These are phyloP conservation scores for Aureobasidium sp. DNA, from an alignment of 2,329 filamentous ascomycete species.

Conservation along the genomic window DNA sequence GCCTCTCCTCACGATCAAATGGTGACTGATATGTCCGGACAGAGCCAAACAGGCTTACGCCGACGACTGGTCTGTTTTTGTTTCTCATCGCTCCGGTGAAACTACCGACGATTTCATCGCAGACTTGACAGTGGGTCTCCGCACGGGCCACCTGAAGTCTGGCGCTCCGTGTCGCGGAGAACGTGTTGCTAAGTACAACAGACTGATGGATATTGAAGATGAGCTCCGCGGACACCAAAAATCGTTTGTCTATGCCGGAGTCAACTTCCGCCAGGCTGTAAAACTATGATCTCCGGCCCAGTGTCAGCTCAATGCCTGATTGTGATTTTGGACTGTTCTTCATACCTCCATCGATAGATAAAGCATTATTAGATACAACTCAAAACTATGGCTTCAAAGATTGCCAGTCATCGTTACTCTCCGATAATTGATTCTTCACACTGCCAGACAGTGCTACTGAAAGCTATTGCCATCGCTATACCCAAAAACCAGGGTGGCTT, in stretches of 20 bases:
- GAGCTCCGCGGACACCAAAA: slow-evolving; percentile 24
- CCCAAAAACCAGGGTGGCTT: too few relatives aligned
- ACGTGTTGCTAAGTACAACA: slow-evolving; percentile 39
- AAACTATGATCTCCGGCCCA: too few relatives aligned
- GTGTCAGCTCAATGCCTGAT: too few relatives aligned
- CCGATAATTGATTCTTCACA: too few relatives aligned
- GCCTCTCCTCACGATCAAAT: neutral
- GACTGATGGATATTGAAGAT: slow-evolving; percentile 39
- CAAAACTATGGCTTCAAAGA: too few relatives aligned
- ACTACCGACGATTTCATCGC: slow-evolving; percentile 41
- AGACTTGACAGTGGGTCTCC: slow-evolving; percentile 35
- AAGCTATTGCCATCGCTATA: too few relatives aligned
- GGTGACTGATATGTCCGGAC: neutral
- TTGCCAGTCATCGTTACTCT: too few relatives aligned
- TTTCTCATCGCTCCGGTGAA: slow-evolving; percentile 39
- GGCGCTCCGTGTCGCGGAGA: slow-evolving; percentile 37
- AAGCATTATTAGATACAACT: too few relatives aligned
- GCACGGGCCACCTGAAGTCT: slow-evolving; percentile 37
- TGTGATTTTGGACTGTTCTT: too few relatives aligned
- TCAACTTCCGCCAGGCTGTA: slow-evolving; percentile 22
- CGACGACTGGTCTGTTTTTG: slow-evolving; percentile 37
- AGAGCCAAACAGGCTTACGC: slow-evolving; percentile 30
- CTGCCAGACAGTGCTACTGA: too few relatives aligned
- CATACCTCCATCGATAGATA: too few relatives aligned
- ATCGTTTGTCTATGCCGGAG: slow-evolving; percentile 26